phyloP scores from a whole-genome alignment of 345 rosid species.

The Durio zibethinus region DNA sequence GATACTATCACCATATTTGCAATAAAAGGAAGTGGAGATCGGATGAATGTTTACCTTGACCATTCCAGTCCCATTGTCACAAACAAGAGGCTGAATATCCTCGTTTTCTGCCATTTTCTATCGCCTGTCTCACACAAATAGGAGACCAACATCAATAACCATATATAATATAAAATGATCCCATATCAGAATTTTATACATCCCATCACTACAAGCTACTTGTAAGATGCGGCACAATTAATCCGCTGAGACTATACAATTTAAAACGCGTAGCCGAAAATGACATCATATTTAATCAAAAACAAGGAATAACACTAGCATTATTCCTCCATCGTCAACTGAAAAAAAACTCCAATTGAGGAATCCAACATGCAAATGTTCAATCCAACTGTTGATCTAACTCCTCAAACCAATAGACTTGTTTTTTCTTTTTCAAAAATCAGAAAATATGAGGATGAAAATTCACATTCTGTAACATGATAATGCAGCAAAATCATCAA shows the following conservation, averaged over 20 bases:
- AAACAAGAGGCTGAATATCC: conserved; percentile 56
- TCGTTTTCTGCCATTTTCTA: conserved; percentile 53
- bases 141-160: neutral
- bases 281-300: neutral
- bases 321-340: neutral
- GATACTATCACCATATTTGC: neutral
- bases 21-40: neutral
- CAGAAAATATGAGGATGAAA: neutral
- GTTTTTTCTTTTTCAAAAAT: neutral
- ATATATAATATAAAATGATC: neutral
- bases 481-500: neutral
- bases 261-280: neutral
- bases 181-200: neutral
- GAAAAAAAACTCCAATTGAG: neutral
- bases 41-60: conserved; percentile 37
- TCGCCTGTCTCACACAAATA: conserved; percentile 16
- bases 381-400: neutral
- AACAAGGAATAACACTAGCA: neutral
- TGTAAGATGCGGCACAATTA: neutral
- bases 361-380: neutral
- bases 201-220: neutral
- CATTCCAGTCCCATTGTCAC: conserved; percentile 40
- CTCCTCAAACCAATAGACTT: neutral
- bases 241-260: neutral
- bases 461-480: conserved; percentile 12